phyloP scores from a whole-genome alignment of 768 basidiomycete species.

The Mycena kentingensis region DNA sequence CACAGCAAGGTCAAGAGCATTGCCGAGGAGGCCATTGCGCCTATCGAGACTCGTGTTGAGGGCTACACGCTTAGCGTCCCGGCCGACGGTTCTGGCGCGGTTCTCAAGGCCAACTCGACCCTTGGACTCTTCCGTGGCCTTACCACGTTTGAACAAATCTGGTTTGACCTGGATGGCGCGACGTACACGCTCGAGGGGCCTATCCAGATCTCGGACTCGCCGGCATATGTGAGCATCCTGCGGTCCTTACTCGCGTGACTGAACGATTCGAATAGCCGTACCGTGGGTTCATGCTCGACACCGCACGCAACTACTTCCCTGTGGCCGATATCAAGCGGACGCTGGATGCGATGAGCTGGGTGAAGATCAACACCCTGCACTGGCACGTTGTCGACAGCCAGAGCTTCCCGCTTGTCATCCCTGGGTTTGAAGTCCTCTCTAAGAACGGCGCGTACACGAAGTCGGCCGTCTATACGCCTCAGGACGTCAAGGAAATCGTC shows the following conservation, averaged over 20 bases:
- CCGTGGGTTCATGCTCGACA: constrained; percentile 61
- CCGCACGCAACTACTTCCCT: constrained; percentile 54
- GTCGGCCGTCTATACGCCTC: constrained; percentile 50
- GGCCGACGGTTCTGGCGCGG: constrained; percentile 39
- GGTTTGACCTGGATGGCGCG: constrained; percentile 37
- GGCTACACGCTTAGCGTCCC: constrained; percentile 45
- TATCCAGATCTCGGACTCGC: constrained; percentile 45
- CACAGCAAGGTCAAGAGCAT: constrained; percentile 30
- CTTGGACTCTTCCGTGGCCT: constrained; percentile 53
- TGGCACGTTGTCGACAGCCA: constrained; percentile 88
- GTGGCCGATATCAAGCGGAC: constrained; percentile 47
- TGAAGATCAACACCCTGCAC: constrained; percentile 75
- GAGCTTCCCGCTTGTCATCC: constrained; percentile 72
- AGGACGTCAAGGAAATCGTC: constrained; percentile 61
- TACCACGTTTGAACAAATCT: constrained; percentile 48
- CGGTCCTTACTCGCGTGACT: not conserved
- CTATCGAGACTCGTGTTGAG: constrained; percentile 44
- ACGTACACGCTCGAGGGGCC: constrained; percentile 43
- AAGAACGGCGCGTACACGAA: constrained; percentile 68
- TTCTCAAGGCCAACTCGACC: constrained; percentile 43
- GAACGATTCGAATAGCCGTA: constrained; percentile 34
- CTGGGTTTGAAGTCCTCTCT: constrained; percentile 61
- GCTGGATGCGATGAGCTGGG: constrained; percentile 54
- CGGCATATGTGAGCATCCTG: constrained; percentile 32
- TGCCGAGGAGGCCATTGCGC: constrained; percentile 37